Evolutionary conservation across 208 protist genomes (phyloP).

Genomic region (Trypanosoma grayi): DNA sequence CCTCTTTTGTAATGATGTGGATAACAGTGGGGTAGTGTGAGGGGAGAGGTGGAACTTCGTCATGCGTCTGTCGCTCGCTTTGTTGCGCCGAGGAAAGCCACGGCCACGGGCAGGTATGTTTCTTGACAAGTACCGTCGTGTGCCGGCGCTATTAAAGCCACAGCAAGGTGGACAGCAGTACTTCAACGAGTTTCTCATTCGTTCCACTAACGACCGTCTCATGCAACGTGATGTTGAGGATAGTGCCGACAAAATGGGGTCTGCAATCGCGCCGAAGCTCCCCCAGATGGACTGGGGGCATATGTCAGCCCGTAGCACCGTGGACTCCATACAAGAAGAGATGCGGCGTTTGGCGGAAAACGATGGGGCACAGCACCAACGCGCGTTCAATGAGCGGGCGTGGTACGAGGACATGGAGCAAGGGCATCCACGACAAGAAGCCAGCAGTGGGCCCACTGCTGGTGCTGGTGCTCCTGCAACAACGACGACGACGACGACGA

Average conservation of each 20-base stretch:
- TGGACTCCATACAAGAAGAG: conserved; percentile 45
- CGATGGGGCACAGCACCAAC: conserved; percentile 62
- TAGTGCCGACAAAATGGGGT: conserved; percentile 3
- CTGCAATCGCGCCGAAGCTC: conserved; percentile 28
- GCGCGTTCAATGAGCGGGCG: conserved; percentile 73
- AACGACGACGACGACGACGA: no score
- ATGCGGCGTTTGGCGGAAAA: conserved; percentile 48
- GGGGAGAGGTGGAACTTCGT: not conserved
- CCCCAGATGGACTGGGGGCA: conserved; percentile 63
- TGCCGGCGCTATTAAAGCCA: conserved; percentile 71
- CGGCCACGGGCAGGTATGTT: conserved; percentile 81
- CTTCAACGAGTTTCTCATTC: conserved; percentile 77
- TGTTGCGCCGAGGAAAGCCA: conserved; percentile 82
- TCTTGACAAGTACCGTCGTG: conserved; percentile 81
- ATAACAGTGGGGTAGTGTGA: no score
- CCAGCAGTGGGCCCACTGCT: not conserved
- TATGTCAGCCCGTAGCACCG: conserved; percentile 38
- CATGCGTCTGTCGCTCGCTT: conserved; percentile 15
- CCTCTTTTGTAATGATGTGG: conserved; percentile 8
- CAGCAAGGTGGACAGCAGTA: conserved; percentile 88
- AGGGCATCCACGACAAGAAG: not conserved
- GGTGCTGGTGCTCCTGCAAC: not conserved
- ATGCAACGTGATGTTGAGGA: conserved; percentile 8
- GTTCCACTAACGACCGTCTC: conserved; percentile 56
- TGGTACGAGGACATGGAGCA: conserved; percentile 75